A percentile compares a stretch with the other conserved stretches of the same genome.
phyloP scores from a whole-genome alignment of 2,329 filamentous ascomycete genomes.

The Zymoseptoria tritici region DNA sequence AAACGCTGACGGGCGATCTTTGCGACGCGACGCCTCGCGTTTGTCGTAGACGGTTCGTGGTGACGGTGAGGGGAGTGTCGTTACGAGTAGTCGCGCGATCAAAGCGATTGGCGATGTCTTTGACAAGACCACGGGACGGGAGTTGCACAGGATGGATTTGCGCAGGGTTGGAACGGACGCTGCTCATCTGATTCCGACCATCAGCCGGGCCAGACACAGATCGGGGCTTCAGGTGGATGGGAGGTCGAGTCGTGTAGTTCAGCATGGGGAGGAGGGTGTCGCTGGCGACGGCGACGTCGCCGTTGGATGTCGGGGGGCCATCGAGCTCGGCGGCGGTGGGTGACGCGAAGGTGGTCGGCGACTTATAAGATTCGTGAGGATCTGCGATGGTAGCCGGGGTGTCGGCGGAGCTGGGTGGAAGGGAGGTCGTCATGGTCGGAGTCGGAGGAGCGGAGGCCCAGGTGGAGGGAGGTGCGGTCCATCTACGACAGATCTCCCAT shows the following conservation, averaged over 20 bases:
- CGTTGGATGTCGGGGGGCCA: neutral
- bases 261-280: neutral
- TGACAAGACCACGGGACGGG: slow-evolving; percentile 45
- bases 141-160: slow-evolving; percentile 15
- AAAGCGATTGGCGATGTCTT: slow-evolving; percentile 72
- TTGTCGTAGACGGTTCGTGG: slow-evolving; percentile 18
- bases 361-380: slow-evolving; percentile 14
- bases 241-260: slow-evolving; percentile 4
- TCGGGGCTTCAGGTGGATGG: slow-evolving; percentile 6
- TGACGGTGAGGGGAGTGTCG: slow-evolving; percentile 12
- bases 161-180: slow-evolving; percentile 20
- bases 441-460: neutral
- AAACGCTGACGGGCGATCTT: slow-evolving; percentile 20
- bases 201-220: slow-evolving; percentile 16
- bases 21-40: slow-evolving; percentile 17
- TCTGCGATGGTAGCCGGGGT: slow-evolving; percentile 10
- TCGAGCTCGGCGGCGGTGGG: slow-evolving; percentile 4
- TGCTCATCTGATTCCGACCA: slow-evolving; percentile 14
- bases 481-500: neutral
- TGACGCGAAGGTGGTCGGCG: slow-evolving; percentile 3
- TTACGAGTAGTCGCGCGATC: slow-evolving; percentile 44
- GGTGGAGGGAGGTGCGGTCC: neutral
- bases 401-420: slow-evolving; percentile 9
- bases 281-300: neutral
- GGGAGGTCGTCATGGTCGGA: neutral